phyloP scores from a whole-genome alignment of 2,329 filamentous ascomycete genomes.

The Aspergillus sp. region DNA sequence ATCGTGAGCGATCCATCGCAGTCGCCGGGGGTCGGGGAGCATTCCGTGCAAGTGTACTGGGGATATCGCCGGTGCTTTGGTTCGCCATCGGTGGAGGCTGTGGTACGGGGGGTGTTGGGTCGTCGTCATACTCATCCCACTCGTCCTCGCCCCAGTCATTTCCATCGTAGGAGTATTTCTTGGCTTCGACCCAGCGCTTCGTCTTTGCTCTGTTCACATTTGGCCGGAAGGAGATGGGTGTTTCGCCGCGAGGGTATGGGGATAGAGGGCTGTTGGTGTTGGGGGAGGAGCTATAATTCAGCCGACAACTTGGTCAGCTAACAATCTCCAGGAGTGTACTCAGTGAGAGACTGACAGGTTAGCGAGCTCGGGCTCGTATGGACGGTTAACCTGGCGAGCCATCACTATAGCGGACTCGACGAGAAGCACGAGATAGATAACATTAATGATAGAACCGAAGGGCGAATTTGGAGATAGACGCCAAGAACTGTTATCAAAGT shows the following conservation, averaged over 20 bases:
- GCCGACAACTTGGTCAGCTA: background rate
- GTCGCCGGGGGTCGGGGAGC: constrained; percentile 13
- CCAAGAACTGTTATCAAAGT: background rate
- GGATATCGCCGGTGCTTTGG: constrained; percentile 24
- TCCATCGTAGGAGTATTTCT: constrained; percentile 81
- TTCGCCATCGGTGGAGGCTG: constrained; percentile 20
- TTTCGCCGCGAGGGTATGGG: constrained; percentile 26
- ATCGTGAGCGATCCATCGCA: constrained; percentile 37
- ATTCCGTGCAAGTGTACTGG: constrained; percentile 9
- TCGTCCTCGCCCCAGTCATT: constrained; percentile 82
- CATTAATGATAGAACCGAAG: background rate
- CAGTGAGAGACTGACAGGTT: constrained; percentile 21
- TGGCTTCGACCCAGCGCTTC: constrained; percentile 92
- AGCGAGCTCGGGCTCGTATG: constrained; percentile 22
- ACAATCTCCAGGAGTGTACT: background rate
- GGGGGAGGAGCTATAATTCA: background rate
- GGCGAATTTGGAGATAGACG: background rate
- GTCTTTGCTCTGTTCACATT: constrained; percentile 89
- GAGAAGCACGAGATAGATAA: background rate
- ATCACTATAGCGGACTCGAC: constrained; percentile 17
- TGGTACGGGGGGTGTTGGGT: constrained; percentile 43
- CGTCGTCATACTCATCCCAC: constrained; percentile 62
- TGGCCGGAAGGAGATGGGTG: constrained; percentile 66
- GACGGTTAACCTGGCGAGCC: constrained; percentile 24
- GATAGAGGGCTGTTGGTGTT: constrained; percentile 27